Evolutionary conservation across 139 green algal species (phyloP).

Genomic region (Penium margaritaceum): DNA sequence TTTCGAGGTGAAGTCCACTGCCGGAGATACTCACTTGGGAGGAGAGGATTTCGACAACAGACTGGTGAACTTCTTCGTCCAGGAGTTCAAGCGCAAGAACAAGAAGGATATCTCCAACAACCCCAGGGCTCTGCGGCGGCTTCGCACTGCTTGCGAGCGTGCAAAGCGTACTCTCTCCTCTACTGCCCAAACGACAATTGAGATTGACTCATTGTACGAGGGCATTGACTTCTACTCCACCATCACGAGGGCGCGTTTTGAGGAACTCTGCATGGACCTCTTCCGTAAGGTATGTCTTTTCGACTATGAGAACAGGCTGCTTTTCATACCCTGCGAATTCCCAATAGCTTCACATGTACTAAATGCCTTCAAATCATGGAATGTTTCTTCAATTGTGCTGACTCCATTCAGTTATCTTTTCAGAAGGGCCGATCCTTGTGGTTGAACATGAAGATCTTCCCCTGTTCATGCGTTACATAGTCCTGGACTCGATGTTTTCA

Average conservation of each 20-base stretch:
- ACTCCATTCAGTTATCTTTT: no score
- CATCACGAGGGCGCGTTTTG: constrained; percentile 91
- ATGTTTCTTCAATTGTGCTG: no score
- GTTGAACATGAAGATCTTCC: no score
- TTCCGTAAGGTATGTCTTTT: no score
- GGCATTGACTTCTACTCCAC: constrained; percentile 91
- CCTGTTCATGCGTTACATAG: no score
- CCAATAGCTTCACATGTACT: no score
- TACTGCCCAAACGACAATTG: constrained; percentile 83
- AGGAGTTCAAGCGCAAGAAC: constrained; percentile 57
- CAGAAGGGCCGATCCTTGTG: no score
- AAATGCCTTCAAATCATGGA: no score
- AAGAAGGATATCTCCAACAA: constrained; percentile 92
- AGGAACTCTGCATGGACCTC: constrained; percentile 96
- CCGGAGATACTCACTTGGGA: constrained; percentile 93
- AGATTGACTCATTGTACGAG: constrained; percentile 95
- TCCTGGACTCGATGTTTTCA: no score
- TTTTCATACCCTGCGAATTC: no score
- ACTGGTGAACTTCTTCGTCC: constrained; percentile 70
- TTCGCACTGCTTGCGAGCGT: constrained; percentile 82
- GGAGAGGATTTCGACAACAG: constrained; percentile 97
- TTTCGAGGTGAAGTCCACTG: constrained; percentile 94
- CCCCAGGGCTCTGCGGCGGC: constrained; percentile 61
- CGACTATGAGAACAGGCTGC: no score
- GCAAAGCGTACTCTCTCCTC: constrained; percentile 85